Conservation (phyloP, 306 rosid species). For the Cicer yamashitae region DNA sequence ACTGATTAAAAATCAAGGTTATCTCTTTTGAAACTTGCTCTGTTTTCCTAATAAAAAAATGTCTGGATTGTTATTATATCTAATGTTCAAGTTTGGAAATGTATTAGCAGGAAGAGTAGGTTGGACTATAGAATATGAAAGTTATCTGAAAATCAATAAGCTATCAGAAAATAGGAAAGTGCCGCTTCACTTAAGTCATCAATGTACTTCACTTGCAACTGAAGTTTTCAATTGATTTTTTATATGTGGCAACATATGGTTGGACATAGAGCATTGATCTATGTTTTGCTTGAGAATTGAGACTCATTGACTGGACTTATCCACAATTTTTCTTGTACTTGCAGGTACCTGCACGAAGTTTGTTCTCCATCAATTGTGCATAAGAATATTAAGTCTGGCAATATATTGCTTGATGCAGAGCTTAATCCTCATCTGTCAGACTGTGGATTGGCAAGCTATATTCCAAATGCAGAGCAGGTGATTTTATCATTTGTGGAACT, state of each 20-base stretch:
- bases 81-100: constrained; percentile 18
- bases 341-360: constrained; percentile 98
- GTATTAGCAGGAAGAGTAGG: constrained; percentile 22
- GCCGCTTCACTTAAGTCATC: background rate
- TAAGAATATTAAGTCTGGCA: constrained; percentile 85
- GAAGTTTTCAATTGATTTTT: constrained; percentile 12
- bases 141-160: constrained; percentile 1
- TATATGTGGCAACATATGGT: constrained; percentile 28
- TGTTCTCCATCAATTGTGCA: constrained; percentile 91
- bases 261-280: constrained; percentile 34
- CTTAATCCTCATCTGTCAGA: constrained; percentile 98
- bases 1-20: background rate
- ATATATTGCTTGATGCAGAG: constrained; percentile 87
- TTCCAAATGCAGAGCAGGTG: constrained; percentile 82
- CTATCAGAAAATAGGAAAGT: constrained; percentile 9
- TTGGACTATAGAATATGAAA: background rate
- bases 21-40: background rate
- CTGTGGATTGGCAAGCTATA: constrained; percentile 78
- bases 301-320: constrained; percentile 33
- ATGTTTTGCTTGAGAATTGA: constrained; percentile 22
- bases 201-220: constrained; percentile 7
- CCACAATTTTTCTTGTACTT: constrained; percentile 50
- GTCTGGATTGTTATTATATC: constrained; percentile 10
- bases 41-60: constrained; percentile 9
- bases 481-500: constrained; percentile 32